Evolutionary conservation across 768 basidiomycete species (phyloP), one percentile per base, ranked within the genome.

Genomic region (Boletus coccyginus): DNA sequence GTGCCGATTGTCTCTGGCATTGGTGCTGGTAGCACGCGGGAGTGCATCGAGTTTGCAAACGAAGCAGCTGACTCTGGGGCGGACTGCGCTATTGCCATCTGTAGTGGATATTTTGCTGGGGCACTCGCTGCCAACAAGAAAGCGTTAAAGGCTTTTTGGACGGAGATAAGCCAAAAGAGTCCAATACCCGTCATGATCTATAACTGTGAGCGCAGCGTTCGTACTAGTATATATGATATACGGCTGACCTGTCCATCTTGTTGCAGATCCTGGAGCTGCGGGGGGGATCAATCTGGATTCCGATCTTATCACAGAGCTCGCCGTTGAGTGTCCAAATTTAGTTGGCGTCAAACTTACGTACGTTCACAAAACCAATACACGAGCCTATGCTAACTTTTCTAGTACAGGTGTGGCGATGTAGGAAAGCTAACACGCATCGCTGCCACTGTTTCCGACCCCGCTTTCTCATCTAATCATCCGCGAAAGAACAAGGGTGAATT

Each of bases 211-310:
- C 36, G 21, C 14, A 11, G 24, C 19, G 7, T 21, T 29, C 24
- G 52, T 43, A 21, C 21, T 21, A 21, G 21, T 21, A 35, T 46
- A 48, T 32, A 19, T 31, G 44, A 36, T 21, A 19, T 24, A n/a
- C 5, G 12, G 2, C 33, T 67, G 29, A 62, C 42, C 13, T 41
- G 4, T 40, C 19, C 32, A 52, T 29, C 7, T 46, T 40, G 24
- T 43, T n/a, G 29, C 62, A 93, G 92, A 86, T 75, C 94, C 94
- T 62, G 90, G 85, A 31, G 93, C 92, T 5, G 82, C 87, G 55
- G 91, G 89, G 5, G 94, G 94, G 12, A 90, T 98, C 62, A 92
- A 98, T 73, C 73, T 97, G 61, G 92, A 94, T 72, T 94, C 93
- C 14, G 91, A 94, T 70, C 71, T 92, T 36, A 89, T 98, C 66